These are phyloP conservation scores for Debaryomyces psychrophilus DNA, from an alignment of 1,139 yeast species.

Conservation along the genomic window DNA sequence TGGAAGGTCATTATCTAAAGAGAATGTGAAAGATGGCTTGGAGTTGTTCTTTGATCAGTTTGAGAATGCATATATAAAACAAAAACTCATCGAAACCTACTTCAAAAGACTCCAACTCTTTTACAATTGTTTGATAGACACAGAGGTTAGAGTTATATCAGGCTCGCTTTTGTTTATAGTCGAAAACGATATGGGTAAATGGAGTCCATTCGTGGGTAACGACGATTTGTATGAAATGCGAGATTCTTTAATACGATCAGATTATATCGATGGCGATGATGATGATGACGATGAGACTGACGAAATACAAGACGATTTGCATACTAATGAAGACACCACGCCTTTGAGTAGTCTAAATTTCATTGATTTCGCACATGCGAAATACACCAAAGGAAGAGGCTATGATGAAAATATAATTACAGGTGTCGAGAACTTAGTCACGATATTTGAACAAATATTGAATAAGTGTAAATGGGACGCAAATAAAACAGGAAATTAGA, in stretches of 20 bases:
- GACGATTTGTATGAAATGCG: constrained; percentile 32
- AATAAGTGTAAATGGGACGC: background rate
- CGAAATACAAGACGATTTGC: constrained; percentile 28
- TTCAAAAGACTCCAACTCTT: constrained; percentile 63
- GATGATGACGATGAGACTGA: constrained; percentile 37
- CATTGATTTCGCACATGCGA: constrained; percentile 92
- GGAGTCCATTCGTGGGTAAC: constrained; percentile 37
- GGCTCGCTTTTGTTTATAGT: constrained; percentile 74
- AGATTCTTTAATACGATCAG: constrained; percentile 42
- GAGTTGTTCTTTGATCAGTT: constrained; percentile 50
- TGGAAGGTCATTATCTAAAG: constrained; percentile 61
- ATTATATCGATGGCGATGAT: constrained; percentile 29
- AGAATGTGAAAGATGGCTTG: constrained; percentile 53
- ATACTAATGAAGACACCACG: constrained; percentile 19
- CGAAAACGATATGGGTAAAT: constrained; percentile 63
- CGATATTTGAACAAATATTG: constrained; percentile 36
- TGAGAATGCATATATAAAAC: constrained; percentile 26
- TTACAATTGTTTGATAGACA: constrained; percentile 61
- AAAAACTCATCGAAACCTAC: constrained; percentile 41
- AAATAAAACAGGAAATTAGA: constrained; percentile 6
- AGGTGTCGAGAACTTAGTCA: constrained; percentile 67
- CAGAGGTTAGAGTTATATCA: constrained; percentile 70
- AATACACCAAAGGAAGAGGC: constrained; percentile 62
- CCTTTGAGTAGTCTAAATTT: constrained; percentile 55
- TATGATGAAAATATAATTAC: constrained; percentile 68